Base-by-base conservation (phyloP, 2,329 filamentous ascomycete genomes). In the Pseudopithomyces maydicus region DNA sequence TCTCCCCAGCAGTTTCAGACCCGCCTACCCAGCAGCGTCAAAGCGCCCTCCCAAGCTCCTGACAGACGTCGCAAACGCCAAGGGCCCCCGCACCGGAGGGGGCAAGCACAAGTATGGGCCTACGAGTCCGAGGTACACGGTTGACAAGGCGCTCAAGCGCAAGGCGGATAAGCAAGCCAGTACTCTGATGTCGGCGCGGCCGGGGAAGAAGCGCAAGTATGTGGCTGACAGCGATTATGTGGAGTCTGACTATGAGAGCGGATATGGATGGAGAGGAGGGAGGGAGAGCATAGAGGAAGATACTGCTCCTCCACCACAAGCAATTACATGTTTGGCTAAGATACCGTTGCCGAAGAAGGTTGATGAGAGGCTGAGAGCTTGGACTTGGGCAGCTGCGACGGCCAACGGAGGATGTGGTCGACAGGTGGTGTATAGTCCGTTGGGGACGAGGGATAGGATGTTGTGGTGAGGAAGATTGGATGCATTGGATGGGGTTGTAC, bases 71-170 rank as follows among this genome's bases (percentile, higher is more conserved):
- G 4, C 26, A 4, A 29, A 29, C 4, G 8, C 26, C 26, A 4
- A 4, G 22, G 23, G 14, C 23, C 8, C 43, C 23, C 7, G 20
- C 32, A 32, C 15, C 17, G 10, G 5, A 2, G 1, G 17, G 4
- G 23, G 39, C 38, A 56, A 39, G 14, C 36, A 45, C 12, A 56
- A 41, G 19, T 47, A 47, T 12, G 44, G 36, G 2, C 38, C 45
- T 17, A 46, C 22, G 15, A 20, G 26, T 32, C 35, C 50, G 3
- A 14, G 33, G n/a, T 54, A 55, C 23, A 55, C 52, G 17, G 46
- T 56, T 20, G 45, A 55, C 32, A 50, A 49, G n/a, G 39, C 45
- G 36, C 52, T 55, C 4, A 53, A 52, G 43, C 42, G 54, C 6
- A 57, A 53, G 19, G 47, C 33, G 19, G 22, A 39, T 2, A 19